Base-by-base conservation (phyloP, 2,329 filamentous ascomycete species). In the Penicillium crustosum region DNA sequence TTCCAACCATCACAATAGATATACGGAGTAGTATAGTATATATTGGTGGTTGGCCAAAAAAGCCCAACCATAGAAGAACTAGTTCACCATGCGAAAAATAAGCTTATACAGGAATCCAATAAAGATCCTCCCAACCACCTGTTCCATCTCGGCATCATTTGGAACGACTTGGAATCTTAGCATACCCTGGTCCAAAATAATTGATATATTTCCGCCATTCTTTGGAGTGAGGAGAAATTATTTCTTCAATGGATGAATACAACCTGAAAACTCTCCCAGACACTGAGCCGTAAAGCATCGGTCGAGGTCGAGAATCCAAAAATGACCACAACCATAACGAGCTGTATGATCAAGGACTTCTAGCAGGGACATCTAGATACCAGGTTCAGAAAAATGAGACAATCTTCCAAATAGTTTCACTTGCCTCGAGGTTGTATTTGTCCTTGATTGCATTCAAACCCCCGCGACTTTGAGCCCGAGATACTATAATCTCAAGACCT, bases 291-390 rank as follows among this genome's bases (percentile, higher is more conserved):
- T 13, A 10, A 43, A 36, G 27, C 53, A 56, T 51, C n/a, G 31
- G n/a, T 56, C 17, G 13, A 52, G 25, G 15, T 56, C 39, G 1
- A 42, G n/a, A 31, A 56, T 52, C 47, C 53, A 56, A 38, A 56
- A 51, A 19, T 56, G 48, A 9, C 53, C 53, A 25, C 39, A 55
- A 8, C 53, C 47, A 38, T 51, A 25, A 12, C n/a, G 47, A 17
- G 47, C 47, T n/a, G 53, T 56, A n/a, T 52, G 53, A 33, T 52
- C 31, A 19, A 51, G 38, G 17, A 45, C 31, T 21, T 56, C 39
- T 19, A 56, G 27, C 7, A 44, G 10, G 10, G 39, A 56, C 53
- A 52, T 56, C 9, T 42, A 15, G 25, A 35, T n/a, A 12, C n/a
- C 5, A n/a, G 15, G 4, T 9, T 17, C 13, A 27, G 36, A 35